phyloP scores from a whole-genome alignment of 768 basidiomycete genomes.

The Termitomyces eurrhizus region DNA sequence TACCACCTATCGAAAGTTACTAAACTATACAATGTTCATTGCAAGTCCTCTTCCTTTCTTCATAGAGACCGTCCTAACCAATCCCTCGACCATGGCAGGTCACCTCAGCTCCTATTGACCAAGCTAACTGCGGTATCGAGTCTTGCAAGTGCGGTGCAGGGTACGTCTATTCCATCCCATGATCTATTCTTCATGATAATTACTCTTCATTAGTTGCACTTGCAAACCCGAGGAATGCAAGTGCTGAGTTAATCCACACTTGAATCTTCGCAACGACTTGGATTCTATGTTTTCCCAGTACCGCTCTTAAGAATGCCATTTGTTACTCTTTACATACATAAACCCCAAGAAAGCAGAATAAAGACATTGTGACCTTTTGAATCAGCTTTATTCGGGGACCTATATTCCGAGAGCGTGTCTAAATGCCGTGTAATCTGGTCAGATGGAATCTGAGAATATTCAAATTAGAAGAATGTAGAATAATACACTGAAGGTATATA shows the following conservation, averaged over 20 bases:
- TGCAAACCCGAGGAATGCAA: conserved; percentile 65
- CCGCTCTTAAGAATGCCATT: background rate
- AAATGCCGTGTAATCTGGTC: background rate
- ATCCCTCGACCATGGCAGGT: conserved; percentile 16
- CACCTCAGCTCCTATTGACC: conserved; percentile 35
- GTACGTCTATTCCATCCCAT: conserved; percentile 25
- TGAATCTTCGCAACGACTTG: background rate
- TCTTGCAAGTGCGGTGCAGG: conserved; percentile 48
- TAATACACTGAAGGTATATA: background rate
- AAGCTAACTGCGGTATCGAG: conserved; percentile 41
- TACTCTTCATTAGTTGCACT: conserved; percentile 38
- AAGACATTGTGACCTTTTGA: background rate
- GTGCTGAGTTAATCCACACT: conserved; percentile 37
- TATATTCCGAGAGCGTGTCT: background rate
- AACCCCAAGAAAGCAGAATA: background rate
- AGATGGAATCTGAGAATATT: background rate
- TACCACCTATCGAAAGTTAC: background rate
- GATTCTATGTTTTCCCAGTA: too few relatives aligned
- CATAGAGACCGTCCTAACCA: background rate
- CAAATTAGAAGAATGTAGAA: background rate
- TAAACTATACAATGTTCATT: background rate
- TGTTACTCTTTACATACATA: background rate
- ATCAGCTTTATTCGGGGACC: background rate
- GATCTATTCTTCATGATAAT: background rate
- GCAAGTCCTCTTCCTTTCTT: background rate